Evolutionary conservation across 257 asterid genomes (phyloP).

Genomic region (Gynochthodes officinalis): DNA sequence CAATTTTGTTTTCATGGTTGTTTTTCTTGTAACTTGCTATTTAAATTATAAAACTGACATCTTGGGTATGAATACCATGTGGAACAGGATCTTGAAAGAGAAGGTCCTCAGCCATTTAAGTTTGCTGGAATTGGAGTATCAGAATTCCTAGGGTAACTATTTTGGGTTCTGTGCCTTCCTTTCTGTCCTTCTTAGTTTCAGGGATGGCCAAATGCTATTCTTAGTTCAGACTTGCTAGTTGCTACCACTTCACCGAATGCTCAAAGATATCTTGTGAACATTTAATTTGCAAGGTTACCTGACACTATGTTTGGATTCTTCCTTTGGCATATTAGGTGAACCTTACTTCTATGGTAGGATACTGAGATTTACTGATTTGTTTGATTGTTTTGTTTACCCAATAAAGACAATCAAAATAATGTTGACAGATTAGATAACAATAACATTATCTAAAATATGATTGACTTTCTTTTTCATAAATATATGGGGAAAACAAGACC

Average conservation of each 20-base stretch:
- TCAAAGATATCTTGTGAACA: background rate
- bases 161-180: constrained; percentile 6
- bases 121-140: constrained; percentile 98
- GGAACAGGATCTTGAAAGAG: constrained; percentile 83
- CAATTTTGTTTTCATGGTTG: constrained; percentile 1
- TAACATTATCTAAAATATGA: background rate
- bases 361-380: background rate
- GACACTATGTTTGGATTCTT: background rate
- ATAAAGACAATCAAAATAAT: background rate
- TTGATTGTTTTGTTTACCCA: background rate
- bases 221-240: background rate
- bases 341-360: background rate
- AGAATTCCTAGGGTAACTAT: constrained; percentile 82
- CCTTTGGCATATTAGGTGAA: background rate
- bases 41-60: background rate
- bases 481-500: no score
- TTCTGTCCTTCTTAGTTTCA: background rate
- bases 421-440: background rate
- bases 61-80: constrained; percentile 10
- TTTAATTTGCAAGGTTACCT: background rate
- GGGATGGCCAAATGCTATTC: background rate
- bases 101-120: constrained; percentile 85
- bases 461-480: no score
- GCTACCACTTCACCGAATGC: background rate
- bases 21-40: constrained; percentile 9